phyloP scores from a whole-genome alignment of 805 yeast genomes.

The Millerozyma miso region DNA sequence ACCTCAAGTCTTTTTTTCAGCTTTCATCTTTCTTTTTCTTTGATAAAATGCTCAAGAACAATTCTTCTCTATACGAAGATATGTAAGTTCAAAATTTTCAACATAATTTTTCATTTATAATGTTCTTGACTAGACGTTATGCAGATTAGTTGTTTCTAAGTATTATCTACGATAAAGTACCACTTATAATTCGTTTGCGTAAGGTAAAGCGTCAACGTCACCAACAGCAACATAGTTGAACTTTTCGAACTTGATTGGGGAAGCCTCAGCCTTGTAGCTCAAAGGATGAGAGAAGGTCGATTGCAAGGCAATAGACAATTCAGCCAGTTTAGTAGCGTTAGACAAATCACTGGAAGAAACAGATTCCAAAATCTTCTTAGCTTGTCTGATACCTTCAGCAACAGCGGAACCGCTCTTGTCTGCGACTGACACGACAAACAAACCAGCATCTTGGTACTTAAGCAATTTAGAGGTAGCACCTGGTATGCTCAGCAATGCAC shows the following conservation, averaged over 20 bases:
- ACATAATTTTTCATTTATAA: not conserved
- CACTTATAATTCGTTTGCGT: slow-evolving; percentile 75
- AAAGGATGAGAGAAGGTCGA: slow-evolving; percentile 29
- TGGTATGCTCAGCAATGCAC: slow-evolving; percentile 46
- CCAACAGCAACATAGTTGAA: slow-evolving; percentile 90
- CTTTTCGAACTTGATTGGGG: slow-evolving; percentile 46
- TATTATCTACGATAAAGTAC: not conserved
- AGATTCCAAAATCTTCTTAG: slow-evolving; percentile 40
- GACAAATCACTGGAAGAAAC: slow-evolving; percentile 50
- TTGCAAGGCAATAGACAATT: slow-evolving; percentile 42
- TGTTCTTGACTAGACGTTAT: not conserved
- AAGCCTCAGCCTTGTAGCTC: slow-evolving; percentile 28
- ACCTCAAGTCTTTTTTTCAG: not conserved
- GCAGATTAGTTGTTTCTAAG: not conserved
- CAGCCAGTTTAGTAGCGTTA: slow-evolving; percentile 43
- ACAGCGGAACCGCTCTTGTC: slow-evolving; percentile 58
- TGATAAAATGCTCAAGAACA: not conserved
- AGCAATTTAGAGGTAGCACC: slow-evolving; percentile 52
- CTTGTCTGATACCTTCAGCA: slow-evolving; percentile 55
- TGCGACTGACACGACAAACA: slow-evolving; percentile 67
- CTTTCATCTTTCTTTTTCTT: not conserved
- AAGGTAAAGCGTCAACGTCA: slow-evolving; percentile 81
- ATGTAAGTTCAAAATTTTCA: not conserved
- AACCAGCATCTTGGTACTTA: slow-evolving; percentile 73
- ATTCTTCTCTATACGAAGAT: not conserved